phyloP scores from a whole-genome alignment of 768 basidiomycete genomes.

The Psilocybe subaeruginosa region DNA sequence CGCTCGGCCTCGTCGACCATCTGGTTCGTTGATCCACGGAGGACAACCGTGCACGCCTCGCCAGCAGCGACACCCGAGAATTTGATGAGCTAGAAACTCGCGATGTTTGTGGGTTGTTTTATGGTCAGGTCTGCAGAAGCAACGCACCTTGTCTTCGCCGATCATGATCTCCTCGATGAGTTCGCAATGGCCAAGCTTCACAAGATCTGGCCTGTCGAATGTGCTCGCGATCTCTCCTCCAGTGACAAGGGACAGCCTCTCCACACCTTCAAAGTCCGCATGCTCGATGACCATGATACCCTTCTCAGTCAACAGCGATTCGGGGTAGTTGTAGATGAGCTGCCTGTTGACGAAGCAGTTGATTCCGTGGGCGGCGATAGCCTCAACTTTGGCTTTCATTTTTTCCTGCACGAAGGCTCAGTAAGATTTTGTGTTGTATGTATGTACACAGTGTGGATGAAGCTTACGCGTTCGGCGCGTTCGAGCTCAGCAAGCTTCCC shows the following conservation, averaged over 20 bases:
- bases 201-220: slow-evolving; percentile 90
- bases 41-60: slow-evolving; percentile 96
- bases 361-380: slow-evolving; percentile 93
- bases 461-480: slow-evolving; percentile 80
- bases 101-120: not conserved
- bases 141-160: slow-evolving; percentile 92
- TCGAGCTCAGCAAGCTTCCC: slow-evolving; percentile 98
- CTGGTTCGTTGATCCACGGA: slow-evolving; percentile 96
- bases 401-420: slow-evolving; percentile 71
- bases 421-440: not conserved
- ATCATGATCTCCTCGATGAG: slow-evolving; percentile 99
- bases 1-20: slow-evolving; percentile 99
- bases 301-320: slow-evolving; percentile 90
- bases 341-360: slow-evolving; percentile 98
- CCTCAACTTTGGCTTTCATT: slow-evolving; percentile 98
- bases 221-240: slow-evolving; percentile 98
- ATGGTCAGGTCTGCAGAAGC: not conserved
- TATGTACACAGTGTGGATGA: not conserved
- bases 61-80: slow-evolving; percentile 99
- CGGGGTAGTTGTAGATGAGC: slow-evolving; percentile 99
- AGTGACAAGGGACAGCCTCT: slow-evolving; percentile 92
- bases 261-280: slow-evolving; percentile 98
- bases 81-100: slow-evolving; percentile 82
- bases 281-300: slow-evolving; percentile 98
- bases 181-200: slow-evolving; percentile 92